These are phyloP conservation scores for Biscogniauxia mediterranea DNA, from an alignment of 2,329 filamentous ascomycete species.

Conservation along the genomic window DNA sequence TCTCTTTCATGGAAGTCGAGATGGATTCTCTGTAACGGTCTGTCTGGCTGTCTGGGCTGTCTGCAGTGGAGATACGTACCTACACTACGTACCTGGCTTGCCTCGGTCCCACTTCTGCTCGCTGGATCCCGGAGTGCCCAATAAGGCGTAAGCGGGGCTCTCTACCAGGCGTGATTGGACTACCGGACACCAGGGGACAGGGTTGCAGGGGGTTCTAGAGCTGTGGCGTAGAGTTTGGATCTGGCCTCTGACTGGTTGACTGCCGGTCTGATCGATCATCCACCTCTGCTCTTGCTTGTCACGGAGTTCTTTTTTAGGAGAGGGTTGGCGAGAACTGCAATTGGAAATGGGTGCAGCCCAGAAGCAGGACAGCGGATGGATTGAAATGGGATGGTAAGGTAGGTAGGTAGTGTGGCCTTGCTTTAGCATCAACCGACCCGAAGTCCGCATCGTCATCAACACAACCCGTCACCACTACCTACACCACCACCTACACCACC, in stretches of 20 bases:
- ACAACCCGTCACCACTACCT: slow-evolving; percentile 9
- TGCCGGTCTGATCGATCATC: slow-evolving; percentile 22
- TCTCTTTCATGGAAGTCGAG: too few species aligned
- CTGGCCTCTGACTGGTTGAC: slow-evolving; percentile 4
- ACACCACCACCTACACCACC: slow-evolving; percentile 8
- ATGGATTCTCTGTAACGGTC: too few species aligned
- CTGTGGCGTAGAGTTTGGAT: slow-evolving; percentile 11
- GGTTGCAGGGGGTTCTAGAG: not conserved
- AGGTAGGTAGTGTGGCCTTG: slow-evolving; percentile 4
- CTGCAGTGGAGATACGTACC: too few species aligned
- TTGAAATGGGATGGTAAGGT: not conserved
- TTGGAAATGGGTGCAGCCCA: not conserved
- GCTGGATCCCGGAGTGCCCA: not conserved
- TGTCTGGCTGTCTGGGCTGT: too few species aligned
- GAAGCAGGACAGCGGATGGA: not conserved
- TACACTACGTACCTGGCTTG: not conserved
- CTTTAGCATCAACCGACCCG: slow-evolving; percentile 6
- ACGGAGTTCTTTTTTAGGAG: slow-evolving; percentile 13
- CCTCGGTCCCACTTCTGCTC: not conserved
- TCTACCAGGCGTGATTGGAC: not conserved
- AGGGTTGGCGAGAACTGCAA: slow-evolving; percentile 1
- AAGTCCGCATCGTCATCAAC: slow-evolving; percentile 16
- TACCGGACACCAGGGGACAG: not conserved
- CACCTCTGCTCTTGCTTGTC: slow-evolving; percentile 10
- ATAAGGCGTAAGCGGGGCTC: not conserved